Conservation (phyloP, 305 asterid genomes). For the Caryopteris hybrid region DNA sequence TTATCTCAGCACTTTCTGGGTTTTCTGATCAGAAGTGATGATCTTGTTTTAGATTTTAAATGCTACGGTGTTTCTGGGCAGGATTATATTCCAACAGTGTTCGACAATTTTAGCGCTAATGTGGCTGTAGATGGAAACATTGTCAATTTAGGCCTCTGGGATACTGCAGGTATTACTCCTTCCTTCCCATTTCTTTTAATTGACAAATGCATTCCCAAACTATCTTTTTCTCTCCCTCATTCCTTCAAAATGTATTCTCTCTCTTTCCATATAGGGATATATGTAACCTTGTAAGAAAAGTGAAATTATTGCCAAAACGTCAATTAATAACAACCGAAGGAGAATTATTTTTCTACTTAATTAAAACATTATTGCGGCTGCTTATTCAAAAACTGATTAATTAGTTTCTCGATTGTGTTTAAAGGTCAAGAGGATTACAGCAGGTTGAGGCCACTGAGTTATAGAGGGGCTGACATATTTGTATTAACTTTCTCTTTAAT, state of each 20-base stretch:
- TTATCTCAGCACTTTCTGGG: neutral
- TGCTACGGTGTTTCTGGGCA: constrained; percentile 11
- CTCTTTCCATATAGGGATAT: no score
- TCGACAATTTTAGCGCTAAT: constrained; percentile 92
- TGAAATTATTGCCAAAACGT: no score
- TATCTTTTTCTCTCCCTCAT: no score
- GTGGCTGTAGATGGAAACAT: constrained; percentile 94
- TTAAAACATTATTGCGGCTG: no score
- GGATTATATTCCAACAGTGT: constrained; percentile 95
- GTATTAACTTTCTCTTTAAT: constrained; percentile 87
- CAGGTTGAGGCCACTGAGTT: constrained; percentile 93
- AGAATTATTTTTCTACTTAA: no score
- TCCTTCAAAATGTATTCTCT: no score
- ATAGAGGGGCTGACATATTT: constrained; percentile 93
- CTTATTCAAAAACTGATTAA: no score
- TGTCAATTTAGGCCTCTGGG: constrained; percentile 95
- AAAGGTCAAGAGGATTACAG: constrained; percentile 94
- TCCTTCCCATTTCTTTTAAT: no score
- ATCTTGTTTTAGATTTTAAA: neutral
- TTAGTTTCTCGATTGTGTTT: neutral
- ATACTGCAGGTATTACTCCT: constrained; percentile 76
- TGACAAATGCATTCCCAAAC: no score
- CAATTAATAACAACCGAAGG: no score
- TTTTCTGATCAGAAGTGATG: neutral
- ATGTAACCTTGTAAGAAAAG: no score